phyloP scores from a whole-genome alignment of 345 rosid species.

The Garcia nutans region DNA sequence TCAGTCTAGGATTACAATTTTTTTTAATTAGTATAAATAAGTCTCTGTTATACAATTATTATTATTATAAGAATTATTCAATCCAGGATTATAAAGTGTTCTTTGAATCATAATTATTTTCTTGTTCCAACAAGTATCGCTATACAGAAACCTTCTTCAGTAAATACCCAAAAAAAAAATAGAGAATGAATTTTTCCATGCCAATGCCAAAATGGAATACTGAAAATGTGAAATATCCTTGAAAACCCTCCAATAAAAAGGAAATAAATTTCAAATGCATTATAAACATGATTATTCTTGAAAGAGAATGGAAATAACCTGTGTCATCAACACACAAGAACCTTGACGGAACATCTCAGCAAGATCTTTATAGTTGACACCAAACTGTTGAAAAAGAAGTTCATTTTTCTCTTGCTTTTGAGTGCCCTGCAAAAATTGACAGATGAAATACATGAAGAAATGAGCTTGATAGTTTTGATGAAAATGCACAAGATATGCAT shows the following conservation, averaged over 20 bases:
- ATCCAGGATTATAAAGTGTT: too few relatives aligned
- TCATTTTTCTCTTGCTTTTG: constrained; percentile 82
- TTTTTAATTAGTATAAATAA: too few relatives aligned
- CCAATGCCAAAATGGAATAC: background rate
- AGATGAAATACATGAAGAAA: constrained; percentile 1
- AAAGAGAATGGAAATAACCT: constrained; percentile 42
- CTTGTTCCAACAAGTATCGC: too few relatives aligned
- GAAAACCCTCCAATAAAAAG: background rate
- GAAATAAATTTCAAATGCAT: background rate
- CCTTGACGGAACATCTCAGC: constrained; percentile 85
- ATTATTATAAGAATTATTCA: too few relatives aligned
- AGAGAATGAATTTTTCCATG: background rate
- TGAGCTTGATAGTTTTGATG: background rate
- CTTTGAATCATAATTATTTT: too few relatives aligned
- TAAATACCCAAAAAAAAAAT: background rate
- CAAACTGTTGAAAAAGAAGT: constrained; percentile 72
- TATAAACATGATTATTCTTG: background rate
- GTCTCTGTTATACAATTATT: too few relatives aligned
- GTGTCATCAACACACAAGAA: constrained; percentile 60
- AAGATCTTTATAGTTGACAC: constrained; percentile 67
- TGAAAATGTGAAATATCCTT: background rate
- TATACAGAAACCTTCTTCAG: background rate
- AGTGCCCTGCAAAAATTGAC: constrained; percentile 51
- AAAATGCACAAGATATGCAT: constrained; percentile 1
- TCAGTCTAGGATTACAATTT: too few relatives aligned